Base-by-base conservation (phyloP, 805 yeast genomes). In the Cyberlindnera bimundalis region DNA sequence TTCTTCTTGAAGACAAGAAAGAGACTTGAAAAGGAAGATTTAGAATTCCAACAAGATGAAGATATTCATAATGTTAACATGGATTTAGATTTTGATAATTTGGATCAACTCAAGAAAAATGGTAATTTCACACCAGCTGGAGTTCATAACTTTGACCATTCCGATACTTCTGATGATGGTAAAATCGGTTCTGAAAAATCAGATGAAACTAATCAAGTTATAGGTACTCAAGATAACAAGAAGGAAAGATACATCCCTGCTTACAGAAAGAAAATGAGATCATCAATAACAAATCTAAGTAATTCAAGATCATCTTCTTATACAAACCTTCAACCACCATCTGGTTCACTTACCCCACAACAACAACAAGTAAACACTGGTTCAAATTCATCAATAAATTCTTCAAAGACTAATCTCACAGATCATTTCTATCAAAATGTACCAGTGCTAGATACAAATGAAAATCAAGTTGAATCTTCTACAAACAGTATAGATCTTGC, bases 1-100 rank as follows among this genome's bases (percentile, higher is more conserved):
- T 64, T 70, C 41, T 67, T 72, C 67, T 42, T 56, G 23, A 61
- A 70, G 32, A 64, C 68, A 40, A 68, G 62, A 40, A 50, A 58
- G 42, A 60, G 67, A 32, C 58, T 64, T 28, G 62, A 60, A 35
- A 52, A 53, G 35, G 79, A 74, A 42, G 63, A 59, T 30, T 53
- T 59, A 18, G 62, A 52, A 33, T 52, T 28, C 35, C 49, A 46
- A 27, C 33, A 61, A 15, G 65, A 62, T 33, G 55, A 52, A 4
- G 68, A 61, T 11, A 55, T 66, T 6, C 59, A 65, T 35, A 64
- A 64, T 27, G 56, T 62, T 3, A 67, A 66, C 45, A 56, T 64
- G 6, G 72, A 65, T 23, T 46, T 64, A 18, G 57, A 59, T 19
- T 61, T 56, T 38, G 57, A 56, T 29, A 56, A 59, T 38, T 18